These are phyloP conservation scores for Serendipita sp. DNA, from an alignment of 1,284 basidiomycete species.

Conservation along the genomic window DNA sequence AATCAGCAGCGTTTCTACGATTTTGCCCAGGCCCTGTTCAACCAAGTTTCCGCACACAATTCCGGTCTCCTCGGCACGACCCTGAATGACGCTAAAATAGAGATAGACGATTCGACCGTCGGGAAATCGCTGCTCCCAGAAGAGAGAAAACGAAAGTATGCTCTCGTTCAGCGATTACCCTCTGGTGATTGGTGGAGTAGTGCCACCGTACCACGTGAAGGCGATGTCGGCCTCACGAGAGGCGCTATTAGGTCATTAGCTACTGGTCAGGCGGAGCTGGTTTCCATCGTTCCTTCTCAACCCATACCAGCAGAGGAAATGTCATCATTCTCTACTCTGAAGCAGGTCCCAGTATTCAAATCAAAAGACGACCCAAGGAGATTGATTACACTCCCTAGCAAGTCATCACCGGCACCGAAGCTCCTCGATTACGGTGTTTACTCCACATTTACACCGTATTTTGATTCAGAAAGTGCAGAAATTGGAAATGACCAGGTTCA, in stretches of 20 bases:
- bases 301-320: conserved; percentile 27
- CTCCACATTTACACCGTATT: conserved; percentile 59
- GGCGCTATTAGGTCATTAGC: conserved; percentile 27
- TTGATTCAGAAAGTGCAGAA: conserved; percentile 56
- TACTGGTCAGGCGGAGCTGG: conserved; percentile 58
- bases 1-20: conserved; percentile 61
- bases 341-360: conserved; percentile 11
- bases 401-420: conserved; percentile 22
- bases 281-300: conserved; percentile 46
- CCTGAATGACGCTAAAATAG: conserved; percentile 18
- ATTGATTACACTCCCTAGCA: conserved; percentile 7
- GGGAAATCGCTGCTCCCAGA: conserved; percentile 11
- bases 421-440: conserved; percentile 57
- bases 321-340: conserved; percentile 22
- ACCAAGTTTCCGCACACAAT: conserved; percentile 44
- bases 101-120: conserved; percentile 19
- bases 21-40: conserved; percentile 52
- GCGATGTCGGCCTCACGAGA: conserved; percentile 23
- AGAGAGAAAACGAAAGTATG: conserved; percentile 36
- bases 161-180: conserved; percentile 61
- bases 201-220: conserved; percentile 21
- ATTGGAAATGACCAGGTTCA: conserved; percentile 33
- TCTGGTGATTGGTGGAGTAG: conserved; percentile 65
- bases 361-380: not conserved
- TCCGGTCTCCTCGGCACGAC: conserved; percentile 31